Evolutionary conservation across 441 rosid species (phyloP), one percentile per base, ranked within the genome.

Genomic region (Croton laevigatus): DNA sequence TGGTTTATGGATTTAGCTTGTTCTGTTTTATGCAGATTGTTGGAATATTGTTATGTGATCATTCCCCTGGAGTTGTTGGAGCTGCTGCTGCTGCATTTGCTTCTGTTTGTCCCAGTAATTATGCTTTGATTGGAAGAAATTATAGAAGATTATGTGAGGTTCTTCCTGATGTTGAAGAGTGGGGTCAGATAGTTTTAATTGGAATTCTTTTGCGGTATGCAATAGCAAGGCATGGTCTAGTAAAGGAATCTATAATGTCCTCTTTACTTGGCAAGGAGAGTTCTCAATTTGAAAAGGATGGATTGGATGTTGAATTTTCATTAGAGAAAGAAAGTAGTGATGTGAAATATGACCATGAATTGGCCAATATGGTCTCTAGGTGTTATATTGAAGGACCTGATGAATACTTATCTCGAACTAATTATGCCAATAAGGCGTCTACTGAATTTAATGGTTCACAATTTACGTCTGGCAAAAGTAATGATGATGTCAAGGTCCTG

Each of bases 91-190:
- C 99, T 38, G 94, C 98, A 54, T 92, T 92, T 81, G 75, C 91
- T 77, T 84, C 93, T 57, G 80, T 92, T 74, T 94, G 99, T 80
- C 97, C 99, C 38, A 86, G 81, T 77, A 92, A 89, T 79, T 89
- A 92, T 69, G 68, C 85, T 65, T 75, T 92, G 75, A 84, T 94
- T 36, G 85, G 85, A 44, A 89, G 78, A 80, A 89, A 77, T 69
- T 94, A 89, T 76, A 85, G 81, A 77, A 89, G 87, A 81, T 60
- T 94, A 67, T 92, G 99, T 73, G 89, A 92, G 82, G 83, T 91
- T 80, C 96, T 94, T 77, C 99, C 98, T 46, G 99, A 94, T 65
- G 96, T 92, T 55, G 99, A 94, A 84, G 99, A 92, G 73, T 94
- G 99, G 99, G 99, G 99, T 73, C 97, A 92, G 82, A 92, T 92